phyloP scores from a whole-genome alignment of 2,329 filamentous ascomycete species.

The Pseudocercospora macadamiae region DNA sequence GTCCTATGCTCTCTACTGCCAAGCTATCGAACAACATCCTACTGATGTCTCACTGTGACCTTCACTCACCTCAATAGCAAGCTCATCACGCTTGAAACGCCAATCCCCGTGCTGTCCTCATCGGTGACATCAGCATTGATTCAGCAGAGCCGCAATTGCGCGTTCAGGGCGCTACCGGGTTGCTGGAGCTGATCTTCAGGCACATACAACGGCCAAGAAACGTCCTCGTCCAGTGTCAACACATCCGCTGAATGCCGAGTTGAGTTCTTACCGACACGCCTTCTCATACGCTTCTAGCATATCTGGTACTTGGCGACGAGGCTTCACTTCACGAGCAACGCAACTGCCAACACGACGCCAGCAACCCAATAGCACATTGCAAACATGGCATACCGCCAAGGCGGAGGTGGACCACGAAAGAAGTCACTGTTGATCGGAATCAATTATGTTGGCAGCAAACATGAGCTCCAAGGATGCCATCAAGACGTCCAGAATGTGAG shows the following conservation, averaged over 20 bases:
- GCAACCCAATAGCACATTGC: neutral
- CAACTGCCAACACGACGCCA: neutral
- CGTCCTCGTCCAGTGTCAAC: neutral
- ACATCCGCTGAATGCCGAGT: too few relatives aligned
- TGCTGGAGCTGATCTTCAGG: constrained; percentile 5
- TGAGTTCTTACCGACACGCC: too few relatives aligned
- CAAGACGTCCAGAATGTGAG: constrained; percentile 51
- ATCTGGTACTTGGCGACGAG: too few relatives aligned
- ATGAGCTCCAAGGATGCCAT: constrained; percentile 53
- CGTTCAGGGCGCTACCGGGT: neutral
- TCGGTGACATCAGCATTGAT: constrained; percentile 1
- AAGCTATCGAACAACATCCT: neutral
- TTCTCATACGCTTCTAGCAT: too few relatives aligned
- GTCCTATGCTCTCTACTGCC: too few relatives aligned
- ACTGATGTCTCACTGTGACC: neutral
- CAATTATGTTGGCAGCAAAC: constrained; percentile 42
- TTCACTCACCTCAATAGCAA: neutral
- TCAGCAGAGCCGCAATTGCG: constrained; percentile 1
- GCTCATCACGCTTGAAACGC: neutral
- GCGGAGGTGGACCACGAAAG: constrained; percentile 21
- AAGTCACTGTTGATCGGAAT: constrained; percentile 59
- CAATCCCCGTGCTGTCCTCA: neutral
- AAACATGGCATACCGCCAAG: constrained; percentile 13
- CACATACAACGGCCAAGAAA: constrained; percentile 6
- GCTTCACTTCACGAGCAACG: neutral